Evolutionary conservation across 2,329 filamentous ascomycete species (phyloP).

Genomic region (Diaporthe citriasiana): DNA sequence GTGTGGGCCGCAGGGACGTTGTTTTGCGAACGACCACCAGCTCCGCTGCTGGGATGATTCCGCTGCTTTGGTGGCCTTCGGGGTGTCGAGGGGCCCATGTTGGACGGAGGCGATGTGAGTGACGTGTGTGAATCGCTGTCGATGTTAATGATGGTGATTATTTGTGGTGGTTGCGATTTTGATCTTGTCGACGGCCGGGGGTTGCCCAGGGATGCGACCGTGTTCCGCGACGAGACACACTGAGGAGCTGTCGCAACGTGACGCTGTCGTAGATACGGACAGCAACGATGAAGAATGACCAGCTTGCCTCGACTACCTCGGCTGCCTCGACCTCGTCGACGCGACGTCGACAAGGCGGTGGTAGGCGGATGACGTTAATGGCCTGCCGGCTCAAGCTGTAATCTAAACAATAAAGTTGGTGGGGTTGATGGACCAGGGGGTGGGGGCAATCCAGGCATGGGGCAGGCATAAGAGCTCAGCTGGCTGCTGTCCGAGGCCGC

Average conservation of each 20-base stretch:
- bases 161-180: background rate
- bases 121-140: background rate
- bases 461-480: conserved; percentile 8
- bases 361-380: background rate
- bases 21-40: background rate
- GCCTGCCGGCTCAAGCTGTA: background rate
- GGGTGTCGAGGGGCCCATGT: conserved; percentile 13
- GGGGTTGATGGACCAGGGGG: background rate
- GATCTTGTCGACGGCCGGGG: background rate
- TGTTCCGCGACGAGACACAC: background rate
- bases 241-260: background rate
- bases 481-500: background rate
- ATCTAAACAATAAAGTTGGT: conserved; percentile 11
- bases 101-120: background rate
- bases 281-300: background rate
- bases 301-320: background rate
- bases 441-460: background rate
- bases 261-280: background rate
- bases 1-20: conserved; percentile 52
- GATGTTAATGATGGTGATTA: background rate
- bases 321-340: conserved; percentile 17
- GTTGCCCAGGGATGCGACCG: background rate
- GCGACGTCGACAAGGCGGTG: conserved; percentile 19
- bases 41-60: conserved; percentile 46
- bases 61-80: conserved; percentile 43